Base-by-base conservation (phyloP, 305 asterid species). In the Fraxinus albicans region DNA sequence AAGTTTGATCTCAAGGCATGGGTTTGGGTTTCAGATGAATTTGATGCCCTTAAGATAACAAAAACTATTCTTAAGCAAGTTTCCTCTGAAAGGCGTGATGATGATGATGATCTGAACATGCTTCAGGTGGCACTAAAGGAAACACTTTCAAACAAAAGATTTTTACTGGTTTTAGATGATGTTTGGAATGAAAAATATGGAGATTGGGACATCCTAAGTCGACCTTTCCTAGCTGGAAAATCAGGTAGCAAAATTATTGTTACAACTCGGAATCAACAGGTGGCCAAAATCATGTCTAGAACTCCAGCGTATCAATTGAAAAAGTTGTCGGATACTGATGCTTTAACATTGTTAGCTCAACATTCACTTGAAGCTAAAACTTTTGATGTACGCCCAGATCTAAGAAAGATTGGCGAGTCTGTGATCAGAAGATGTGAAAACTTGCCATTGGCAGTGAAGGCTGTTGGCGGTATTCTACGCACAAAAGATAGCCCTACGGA, bases 111-210 rank as follows among this genome's bases (percentile, higher is more conserved):
- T 63, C 31, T 63, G 4, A 23, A 63, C 34, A 63, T 63, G 73
- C 73, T 63, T 63, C 73, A 63, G 13, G 73, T 63, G 33, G 8
- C 27, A 63, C 31, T 63, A 9, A 63, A 63, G 73, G 15, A 63
- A 63, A 21, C 4, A 8, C 73, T 63, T 2, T 23, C 34, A 23
- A 63, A 63, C 17, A 36, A 38, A 13, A 73, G 0, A 33, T 47
- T 78, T 47, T 44, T 83, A 17, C 17, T 83, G 17, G 76, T 83
- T 17, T 29, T 83, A 6, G 86, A 78, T 83, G 76, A 83, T 47
- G 35, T 60, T 4, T 82, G 81, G 84, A 82, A 53, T 23, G 76
- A 83, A 4, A 44, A 83, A 4, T 38, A 50, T 44, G 79, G 42
- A 3, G 76, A 83, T 36, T 83, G 86, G 80, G 80, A 79, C 8